These are phyloP conservation scores for Termitomyces sp. DNA, from an alignment of 768 basidiomycete genomes.

Conservation along the genomic window DNA sequence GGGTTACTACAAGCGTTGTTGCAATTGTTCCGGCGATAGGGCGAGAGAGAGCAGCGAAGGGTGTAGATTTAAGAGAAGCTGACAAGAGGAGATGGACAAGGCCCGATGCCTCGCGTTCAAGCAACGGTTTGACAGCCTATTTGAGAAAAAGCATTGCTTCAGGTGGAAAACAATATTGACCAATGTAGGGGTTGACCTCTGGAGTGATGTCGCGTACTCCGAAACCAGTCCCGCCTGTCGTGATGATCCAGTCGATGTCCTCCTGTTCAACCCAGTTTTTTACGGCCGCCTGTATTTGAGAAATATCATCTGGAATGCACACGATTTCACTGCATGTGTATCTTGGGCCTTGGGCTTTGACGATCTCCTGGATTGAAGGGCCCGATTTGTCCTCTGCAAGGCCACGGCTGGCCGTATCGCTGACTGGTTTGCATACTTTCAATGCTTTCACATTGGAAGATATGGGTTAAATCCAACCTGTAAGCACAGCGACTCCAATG, in stretches of 20 bases:
- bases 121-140: slow-evolving; percentile 56
- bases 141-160: neutral
- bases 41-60: slow-evolving; percentile 75
- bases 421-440: slow-evolving; percentile 37
- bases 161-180: neutral
- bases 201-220: slow-evolving; percentile 77
- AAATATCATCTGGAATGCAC: slow-evolving; percentile 66
- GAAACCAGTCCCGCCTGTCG: slow-evolving; percentile 87
- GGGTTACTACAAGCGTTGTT: slow-evolving; percentile 65
- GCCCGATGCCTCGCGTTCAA: slow-evolving; percentile 63
- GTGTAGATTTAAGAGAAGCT: slow-evolving; percentile 66
- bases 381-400: slow-evolving; percentile 57
- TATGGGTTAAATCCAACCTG: slow-evolving; percentile 19
- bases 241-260: slow-evolving; percentile 68
- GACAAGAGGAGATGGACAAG: slow-evolving; percentile 70
- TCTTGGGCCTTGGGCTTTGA: slow-evolving; percentile 25
- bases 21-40: slow-evolving; percentile 73
- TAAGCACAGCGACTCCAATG: slow-evolving; percentile 24
- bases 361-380: slow-evolving; percentile 49
- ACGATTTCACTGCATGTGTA: slow-evolving; percentile 28
- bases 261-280: slow-evolving; percentile 36
- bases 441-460: neutral
- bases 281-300: slow-evolving; percentile 42
- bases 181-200: slow-evolving; percentile 44
- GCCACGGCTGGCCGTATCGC: slow-evolving; percentile 59